phyloP scores from a whole-genome alignment of 1,284 basidiomycete species.

The Rhodotorula glutinis region DNA sequence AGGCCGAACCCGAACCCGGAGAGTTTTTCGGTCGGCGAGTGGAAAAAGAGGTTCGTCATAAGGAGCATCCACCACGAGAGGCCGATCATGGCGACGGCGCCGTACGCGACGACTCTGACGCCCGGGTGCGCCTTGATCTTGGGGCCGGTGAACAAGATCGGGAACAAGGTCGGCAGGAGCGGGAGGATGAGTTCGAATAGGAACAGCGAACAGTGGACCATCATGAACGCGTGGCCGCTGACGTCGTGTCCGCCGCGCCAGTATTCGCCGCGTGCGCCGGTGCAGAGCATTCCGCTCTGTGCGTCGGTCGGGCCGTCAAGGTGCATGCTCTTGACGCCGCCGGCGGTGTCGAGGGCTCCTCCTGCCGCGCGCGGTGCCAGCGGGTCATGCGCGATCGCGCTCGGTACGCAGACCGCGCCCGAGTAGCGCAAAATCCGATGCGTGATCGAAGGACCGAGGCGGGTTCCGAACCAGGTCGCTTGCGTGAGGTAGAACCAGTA shows the following conservation, averaged over 20 bases:
- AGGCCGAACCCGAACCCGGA: constrained; percentile 59
- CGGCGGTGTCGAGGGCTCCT: not conserved
- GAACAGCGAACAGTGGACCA: constrained; percentile 77
- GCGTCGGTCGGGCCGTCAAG: not conserved
- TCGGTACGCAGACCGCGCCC: constrained; percentile 72
- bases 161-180: constrained; percentile 44
- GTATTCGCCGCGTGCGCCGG: constrained; percentile 35
- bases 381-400: constrained; percentile 25
- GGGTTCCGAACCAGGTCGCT: constrained; percentile 64
- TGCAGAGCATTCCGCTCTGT: constrained; percentile 9
- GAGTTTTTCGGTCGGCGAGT: constrained; percentile 80
- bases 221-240: constrained; percentile 88
- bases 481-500: constrained; percentile 60
- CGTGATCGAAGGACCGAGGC: constrained; percentile 68
- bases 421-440: constrained; percentile 70
- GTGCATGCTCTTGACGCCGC: not conserved
- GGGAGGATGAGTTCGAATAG: constrained; percentile 34
- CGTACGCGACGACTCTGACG: constrained; percentile 55
- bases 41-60: constrained; percentile 86
- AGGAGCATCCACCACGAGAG: constrained; percentile 72
- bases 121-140: not conserved
- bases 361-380: not conserved
- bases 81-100: constrained; percentile 57
- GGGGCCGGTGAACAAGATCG: constrained; percentile 12
- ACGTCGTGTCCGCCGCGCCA: constrained; percentile 80